phyloP scores from a whole-genome alignment of 78 protist species.

The Dictyostelium intermedium region DNA sequence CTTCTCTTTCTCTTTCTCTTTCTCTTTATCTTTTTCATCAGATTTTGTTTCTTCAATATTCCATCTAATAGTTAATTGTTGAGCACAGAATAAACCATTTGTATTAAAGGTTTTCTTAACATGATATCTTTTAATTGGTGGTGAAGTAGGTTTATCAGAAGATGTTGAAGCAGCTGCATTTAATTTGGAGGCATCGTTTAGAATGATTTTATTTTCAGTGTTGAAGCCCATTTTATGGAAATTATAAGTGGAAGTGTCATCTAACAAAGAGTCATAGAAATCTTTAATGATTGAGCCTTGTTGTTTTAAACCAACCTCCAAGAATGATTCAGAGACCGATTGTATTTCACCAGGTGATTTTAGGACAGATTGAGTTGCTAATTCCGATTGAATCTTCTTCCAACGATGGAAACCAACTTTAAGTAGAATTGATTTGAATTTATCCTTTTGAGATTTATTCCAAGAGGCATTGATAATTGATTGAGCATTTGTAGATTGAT shows the following conservation, averaged over 20 bases:
- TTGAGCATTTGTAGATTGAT: background rate
- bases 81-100: background rate
- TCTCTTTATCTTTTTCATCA: background rate
- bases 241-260: conserved; percentile 57
- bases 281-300: conserved; percentile 17
- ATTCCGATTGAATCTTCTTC: conserved; percentile 47
- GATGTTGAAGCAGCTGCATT: background rate
- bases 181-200: background rate
- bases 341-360: conserved; percentile 45
- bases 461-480: conserved; percentile 18
- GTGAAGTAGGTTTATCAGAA: background rate
- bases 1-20: background rate
- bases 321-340: conserved; percentile 43
- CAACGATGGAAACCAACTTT: conserved; percentile 69
- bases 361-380: background rate
- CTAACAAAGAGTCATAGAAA: conserved; percentile 18
- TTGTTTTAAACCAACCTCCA: conserved; percentile 32
- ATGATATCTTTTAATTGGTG: background rate
- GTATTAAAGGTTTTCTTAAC: background rate
- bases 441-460: conserved; percentile 65
- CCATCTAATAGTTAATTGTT: background rate
- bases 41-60: background rate
- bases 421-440: background rate
- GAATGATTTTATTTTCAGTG: conserved; percentile 1
- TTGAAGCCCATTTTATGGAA: conserved; percentile 52